Percentiles rank a stretch among this genome's conserved stretches.
phyloP scores from a whole-genome alignment of 306 rosid genomes.

The Luffa aegyptiaca region DNA sequence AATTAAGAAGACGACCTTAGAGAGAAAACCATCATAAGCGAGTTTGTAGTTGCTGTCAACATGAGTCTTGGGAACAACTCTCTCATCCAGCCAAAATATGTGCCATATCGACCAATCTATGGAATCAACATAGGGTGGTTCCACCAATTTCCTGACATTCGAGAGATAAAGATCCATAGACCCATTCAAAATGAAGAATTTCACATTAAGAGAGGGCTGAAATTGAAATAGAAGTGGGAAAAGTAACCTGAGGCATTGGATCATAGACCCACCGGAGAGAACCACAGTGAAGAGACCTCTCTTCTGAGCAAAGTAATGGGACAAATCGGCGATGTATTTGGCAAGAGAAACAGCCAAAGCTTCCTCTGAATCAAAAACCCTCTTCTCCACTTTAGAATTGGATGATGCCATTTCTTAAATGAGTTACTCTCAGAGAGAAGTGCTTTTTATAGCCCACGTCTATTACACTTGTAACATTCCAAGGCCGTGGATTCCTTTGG shows the following conservation, averaged over 20 bases:
- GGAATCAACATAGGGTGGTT: conserved; percentile 41
- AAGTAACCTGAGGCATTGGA: conserved; percentile 40
- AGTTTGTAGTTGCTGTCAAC: conserved; percentile 76
- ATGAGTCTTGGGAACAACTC: conserved; percentile 64
- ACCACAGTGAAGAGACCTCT: conserved; percentile 52
- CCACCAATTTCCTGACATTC: conserved; percentile 53
- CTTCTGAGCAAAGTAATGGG: conserved; percentile 37
- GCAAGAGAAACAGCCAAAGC: conserved; percentile 53
- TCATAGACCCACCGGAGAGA: conserved; percentile 59
- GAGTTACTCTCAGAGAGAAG: too few relatives aligned
- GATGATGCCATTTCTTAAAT: too few relatives aligned
- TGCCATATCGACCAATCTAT: conserved; percentile 76
- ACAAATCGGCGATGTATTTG: conserved; percentile 50
- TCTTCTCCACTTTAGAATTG: conserved; percentile 12
- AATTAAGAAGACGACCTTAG: conserved; percentile 18
- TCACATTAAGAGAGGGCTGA: too few relatives aligned
- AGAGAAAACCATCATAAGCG: conserved; percentile 68
- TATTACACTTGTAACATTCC: too few relatives aligned
- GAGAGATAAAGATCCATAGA: background rate
- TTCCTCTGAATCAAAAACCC: conserved; percentile 53
- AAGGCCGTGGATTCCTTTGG: too few relatives aligned
- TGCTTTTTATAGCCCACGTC: too few relatives aligned
- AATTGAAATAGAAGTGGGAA: background rate
- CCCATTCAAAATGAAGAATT: too few relatives aligned
- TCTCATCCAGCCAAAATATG: conserved; percentile 74